phyloP scores from a whole-genome alignment of 2,329 filamentous ascomycete genomes.

The Septoria linicola region DNA sequence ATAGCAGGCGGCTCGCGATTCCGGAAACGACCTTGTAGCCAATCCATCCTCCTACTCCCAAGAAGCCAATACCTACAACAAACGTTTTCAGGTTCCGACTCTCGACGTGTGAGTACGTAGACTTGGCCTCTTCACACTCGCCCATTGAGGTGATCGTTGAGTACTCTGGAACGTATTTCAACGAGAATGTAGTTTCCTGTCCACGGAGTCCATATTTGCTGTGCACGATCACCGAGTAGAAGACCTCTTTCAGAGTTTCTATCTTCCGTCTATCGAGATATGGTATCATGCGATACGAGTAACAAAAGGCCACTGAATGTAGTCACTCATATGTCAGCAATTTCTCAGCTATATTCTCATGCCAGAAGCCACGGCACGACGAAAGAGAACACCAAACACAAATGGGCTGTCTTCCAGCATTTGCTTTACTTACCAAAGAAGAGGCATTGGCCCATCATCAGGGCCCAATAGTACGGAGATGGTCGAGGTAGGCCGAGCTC shows the following conservation, averaged over 20 bases:
- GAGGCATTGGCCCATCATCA: conserved; percentile 66
- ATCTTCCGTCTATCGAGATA: conserved; percentile 55
- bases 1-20: conserved; percentile 26
- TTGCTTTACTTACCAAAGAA: too few relatives aligned
- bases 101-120: conserved; percentile 45
- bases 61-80: conserved; percentile 38
- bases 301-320: conserved; percentile 54
- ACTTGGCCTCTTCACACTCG: conserved; percentile 42
- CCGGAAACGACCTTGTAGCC: conserved; percentile 25
- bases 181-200: conserved; percentile 58
- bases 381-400: too few relatives aligned
- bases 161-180: conserved; percentile 52
- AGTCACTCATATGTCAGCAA: too few relatives aligned
- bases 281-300: conserved; percentile 52
- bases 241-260: conserved; percentile 50
- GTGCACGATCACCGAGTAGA: conserved; percentile 62
- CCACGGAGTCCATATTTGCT: conserved; percentile 63
- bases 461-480: conserved; percentile 56
- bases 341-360: too few relatives aligned
- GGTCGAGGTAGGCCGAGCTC: conserved; percentile 60
- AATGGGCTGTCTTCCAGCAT: too few relatives aligned
- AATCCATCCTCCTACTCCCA: conserved; percentile 26
- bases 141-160: conserved; percentile 50
- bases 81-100: conserved; percentile 50
- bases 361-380: too few relatives aligned